A percentile compares a stretch with the other conserved stretches of the same genome.
Conservation (phyloP, 768 basidiomycete genomes). For the Auricularia sp. region DNA sequence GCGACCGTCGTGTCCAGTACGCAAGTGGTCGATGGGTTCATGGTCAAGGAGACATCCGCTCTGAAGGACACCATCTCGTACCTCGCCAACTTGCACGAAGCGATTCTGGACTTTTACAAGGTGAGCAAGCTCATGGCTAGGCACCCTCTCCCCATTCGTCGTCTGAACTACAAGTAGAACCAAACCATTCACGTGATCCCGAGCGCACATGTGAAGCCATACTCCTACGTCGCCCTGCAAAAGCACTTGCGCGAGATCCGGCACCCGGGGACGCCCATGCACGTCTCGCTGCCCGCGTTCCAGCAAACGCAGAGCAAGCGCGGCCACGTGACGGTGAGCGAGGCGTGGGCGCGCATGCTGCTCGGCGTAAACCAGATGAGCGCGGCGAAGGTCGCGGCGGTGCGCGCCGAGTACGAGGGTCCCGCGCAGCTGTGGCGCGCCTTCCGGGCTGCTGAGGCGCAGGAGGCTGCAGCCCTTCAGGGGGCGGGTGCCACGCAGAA, state of each 20-base stretch:
- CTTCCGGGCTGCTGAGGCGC: slow-evolving; percentile 13
- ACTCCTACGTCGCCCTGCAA: slow-evolving; percentile 21
- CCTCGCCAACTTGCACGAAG: slow-evolving; percentile 23
- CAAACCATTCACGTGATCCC: slow-evolving; percentile 22
- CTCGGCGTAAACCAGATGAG: slow-evolving; percentile 24
- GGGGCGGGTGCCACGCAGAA: background rate
- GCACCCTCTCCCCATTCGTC: background rate
- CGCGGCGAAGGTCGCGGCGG: slow-evolving; percentile 22
- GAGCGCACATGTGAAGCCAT: slow-evolving; percentile 17
- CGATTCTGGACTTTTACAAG: slow-evolving; percentile 15
- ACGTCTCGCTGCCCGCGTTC: slow-evolving; percentile 22
- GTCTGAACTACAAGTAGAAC: slow-evolving; percentile 1
- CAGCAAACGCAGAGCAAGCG: slow-evolving; percentile 25
- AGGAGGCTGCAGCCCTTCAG: slow-evolving; percentile 1
- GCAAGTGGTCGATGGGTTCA: slow-evolving; percentile 27
- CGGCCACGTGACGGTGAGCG: slow-evolving; percentile 18
- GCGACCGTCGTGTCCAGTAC: slow-evolving; percentile 29
- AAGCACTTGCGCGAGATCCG: slow-evolving; percentile 15
- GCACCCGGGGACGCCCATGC: slow-evolving; percentile 11
- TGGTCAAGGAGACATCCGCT: slow-evolving; percentile 25
- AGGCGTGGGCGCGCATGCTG: slow-evolving; percentile 12
- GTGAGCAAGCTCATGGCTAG: slow-evolving; percentile 1
- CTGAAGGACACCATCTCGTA: slow-evolving; percentile 26
- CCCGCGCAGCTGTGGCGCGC: slow-evolving; percentile 18
- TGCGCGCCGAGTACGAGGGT: slow-evolving; percentile 24